Base-by-base conservation (phyloP, 768 basidiomycete species). In the Leccinum rimulosum region DNA sequence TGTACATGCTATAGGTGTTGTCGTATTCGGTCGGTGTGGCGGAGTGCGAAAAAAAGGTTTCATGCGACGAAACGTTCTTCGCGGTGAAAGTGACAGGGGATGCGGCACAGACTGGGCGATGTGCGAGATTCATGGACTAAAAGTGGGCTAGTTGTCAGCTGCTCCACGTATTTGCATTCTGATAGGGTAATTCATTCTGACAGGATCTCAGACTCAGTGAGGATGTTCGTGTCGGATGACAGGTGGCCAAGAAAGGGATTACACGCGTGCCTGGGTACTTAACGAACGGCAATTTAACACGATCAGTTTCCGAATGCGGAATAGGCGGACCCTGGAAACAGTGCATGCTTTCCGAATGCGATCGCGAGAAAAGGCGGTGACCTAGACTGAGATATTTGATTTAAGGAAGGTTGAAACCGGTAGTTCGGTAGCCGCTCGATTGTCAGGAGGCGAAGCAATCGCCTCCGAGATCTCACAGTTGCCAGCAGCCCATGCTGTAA, bases 311-410 rank as follows among this genome's bases (percentile, higher is more conserved):
- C 56, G 12, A 60, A 74, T 68, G 48, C 49, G 49, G 68, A 56
- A 69, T 62, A 62, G 64, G 62, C 61, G 70, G 69, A 72, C 71
- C 73, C 71, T 74, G 64, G 71, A 72, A 55, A 70, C 71, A 68
- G 59, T 56, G 47, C 55, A 59, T 57, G 52, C 36, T 69, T 59
- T 64, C 60, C 59, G 43, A 59, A 56, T 54, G 60, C 59, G 60
- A 70, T 66, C 69, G 63, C 67, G 65, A 66, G 62, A 73, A 68
- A 57, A 51, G 54, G n/a, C 60, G 63, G 22, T 61, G 63, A 52
- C 43, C 62, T 61, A 64, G 65, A 65, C 65, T 73, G 65, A 65
- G 60, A 73, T 64, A 66, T 66, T 58, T 61, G 62, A 66, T 71
- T 54, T 57, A 61, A 63, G 54, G 62, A 59, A 74, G 70, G 45